Percentiles rank a stretch among this genome's conserved stretches.
Conservation (phyloP, 1,284 basidiomycete genomes). For the Ceratobasidium sp. region DNA sequence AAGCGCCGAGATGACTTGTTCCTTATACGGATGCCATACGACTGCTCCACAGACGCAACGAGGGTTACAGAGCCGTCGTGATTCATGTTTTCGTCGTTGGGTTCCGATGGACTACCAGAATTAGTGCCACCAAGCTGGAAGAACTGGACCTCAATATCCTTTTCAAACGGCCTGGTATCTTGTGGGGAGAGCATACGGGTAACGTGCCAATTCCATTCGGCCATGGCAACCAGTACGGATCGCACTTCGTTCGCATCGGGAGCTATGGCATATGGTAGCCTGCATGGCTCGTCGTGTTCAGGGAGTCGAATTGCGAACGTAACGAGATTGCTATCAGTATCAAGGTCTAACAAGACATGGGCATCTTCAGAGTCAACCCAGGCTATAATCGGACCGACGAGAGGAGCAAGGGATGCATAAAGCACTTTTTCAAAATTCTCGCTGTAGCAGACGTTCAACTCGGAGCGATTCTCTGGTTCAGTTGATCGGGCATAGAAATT, state of each 20-base stretch:
- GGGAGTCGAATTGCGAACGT: conserved; percentile 2
- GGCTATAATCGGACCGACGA: too few relatives aligned
- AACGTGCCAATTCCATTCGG: conserved; percentile 26
- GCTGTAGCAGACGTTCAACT: too few relatives aligned
- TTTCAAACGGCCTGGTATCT: background rate
- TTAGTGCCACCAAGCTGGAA: conserved; percentile 55
- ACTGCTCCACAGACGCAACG: conserved; percentile 47
- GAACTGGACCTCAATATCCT: conserved; percentile 8
- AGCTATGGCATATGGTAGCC: background rate
- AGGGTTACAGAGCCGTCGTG: conserved; percentile 51
- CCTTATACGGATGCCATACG: conserved; percentile 53
- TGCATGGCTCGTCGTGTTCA: background rate
- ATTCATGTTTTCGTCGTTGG: conserved; percentile 52
- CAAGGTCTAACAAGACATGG: background rate
- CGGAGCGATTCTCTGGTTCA: too few relatives aligned
- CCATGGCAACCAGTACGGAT: background rate
- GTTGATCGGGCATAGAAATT: too few relatives aligned
- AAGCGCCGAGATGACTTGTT: conserved; percentile 55
- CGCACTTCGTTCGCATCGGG: background rate
- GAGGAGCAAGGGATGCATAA: too few relatives aligned
- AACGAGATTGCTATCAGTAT: background rate
- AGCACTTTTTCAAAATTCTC: too few relatives aligned
- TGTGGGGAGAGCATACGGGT: background rate
- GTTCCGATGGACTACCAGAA: conserved; percentile 48
- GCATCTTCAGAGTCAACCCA: background rate